Percentiles rank a stretch among this genome's conserved stretches.
Evolutionary conservation across 495 filamentous ascomycete genomes (phyloP).

Genomic region (Podospora tetraspora): DNA sequence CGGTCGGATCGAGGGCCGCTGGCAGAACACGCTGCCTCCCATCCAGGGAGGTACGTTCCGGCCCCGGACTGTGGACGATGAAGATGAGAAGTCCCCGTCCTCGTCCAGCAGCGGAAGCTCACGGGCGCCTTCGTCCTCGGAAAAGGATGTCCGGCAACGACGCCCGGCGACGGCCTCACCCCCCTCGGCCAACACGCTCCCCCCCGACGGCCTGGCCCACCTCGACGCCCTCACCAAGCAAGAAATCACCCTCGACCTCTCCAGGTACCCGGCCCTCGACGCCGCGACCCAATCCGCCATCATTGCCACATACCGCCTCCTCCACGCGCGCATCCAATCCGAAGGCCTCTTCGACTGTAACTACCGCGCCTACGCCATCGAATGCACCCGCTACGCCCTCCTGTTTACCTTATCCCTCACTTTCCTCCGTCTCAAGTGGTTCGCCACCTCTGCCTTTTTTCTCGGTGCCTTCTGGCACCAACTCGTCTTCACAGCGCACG

Average conservation of each 20-base stretch:
- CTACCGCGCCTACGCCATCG: constrained; percentile 75
- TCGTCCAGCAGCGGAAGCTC: constrained; percentile 42
- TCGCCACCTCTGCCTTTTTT: constrained; percentile 64
- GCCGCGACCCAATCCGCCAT: constrained; percentile 69
- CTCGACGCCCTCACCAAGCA: constrained; percentile 70
- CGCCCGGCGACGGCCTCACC: constrained; percentile 36
- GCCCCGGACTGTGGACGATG: constrained; percentile 32
- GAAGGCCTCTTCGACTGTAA: constrained; percentile 82
- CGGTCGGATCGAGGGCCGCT: constrained; percentile 72
- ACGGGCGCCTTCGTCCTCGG: constrained; percentile 61
- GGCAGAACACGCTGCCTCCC: constrained; percentile 86
- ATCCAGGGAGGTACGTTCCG: constrained; percentile 89
- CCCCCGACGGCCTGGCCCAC: constrained; percentile 50
- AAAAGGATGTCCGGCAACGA: constrained; percentile 29
- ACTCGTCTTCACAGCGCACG: constrained; percentile 89
- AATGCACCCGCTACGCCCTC: constrained; percentile 66
- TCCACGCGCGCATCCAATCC: constrained; percentile 63
- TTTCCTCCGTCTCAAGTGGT: constrained; percentile 70
- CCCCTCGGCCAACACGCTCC: constrained; percentile 33
- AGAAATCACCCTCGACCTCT: constrained; percentile 68
- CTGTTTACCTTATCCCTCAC: constrained; percentile 60
- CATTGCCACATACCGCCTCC: constrained; percentile 68
- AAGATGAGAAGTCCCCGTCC: constrained; percentile 34
- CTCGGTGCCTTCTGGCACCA: constrained; percentile 93
- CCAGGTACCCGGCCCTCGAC: constrained; percentile 80